A percentile compares a stretch with the other conserved stretches of the same genome.
phyloP scores from a whole-genome alignment of 352 stramenopile species.

The Elongisporangium undulatum region DNA sequence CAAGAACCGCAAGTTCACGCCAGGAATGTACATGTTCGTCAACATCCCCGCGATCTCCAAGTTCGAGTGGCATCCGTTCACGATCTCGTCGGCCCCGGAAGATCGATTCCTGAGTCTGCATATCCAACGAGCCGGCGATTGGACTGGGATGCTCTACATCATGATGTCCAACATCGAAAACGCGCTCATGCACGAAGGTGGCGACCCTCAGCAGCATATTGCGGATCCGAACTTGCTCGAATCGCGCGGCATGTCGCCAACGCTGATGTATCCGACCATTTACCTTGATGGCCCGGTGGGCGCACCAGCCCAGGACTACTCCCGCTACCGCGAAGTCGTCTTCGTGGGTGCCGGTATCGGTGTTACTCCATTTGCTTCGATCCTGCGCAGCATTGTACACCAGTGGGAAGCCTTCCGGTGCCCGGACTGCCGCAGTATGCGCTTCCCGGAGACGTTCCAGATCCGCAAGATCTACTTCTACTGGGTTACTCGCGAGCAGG shows the following conservation, averaged over 20 bases:
- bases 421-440: constrained; percentile 40
- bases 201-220: neutral
- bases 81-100: constrained; percentile 74
- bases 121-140: constrained; percentile 65
- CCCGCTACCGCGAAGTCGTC: constrained; percentile 51
- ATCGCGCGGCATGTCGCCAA: constrained; percentile 13
- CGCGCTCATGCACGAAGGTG: constrained; percentile 6
- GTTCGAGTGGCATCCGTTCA: constrained; percentile 89
- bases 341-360: constrained; percentile 69
- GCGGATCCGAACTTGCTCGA: constrained; percentile 14
- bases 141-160: constrained; percentile 51
- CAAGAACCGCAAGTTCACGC: constrained; percentile 43
- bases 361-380: constrained; percentile 69
- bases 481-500: constrained; percentile 74
- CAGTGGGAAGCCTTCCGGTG: constrained; percentile 60
- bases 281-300: constrained; percentile 59
- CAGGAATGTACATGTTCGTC: constrained; percentile 82
- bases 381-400: constrained; percentile 64
- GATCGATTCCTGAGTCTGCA: constrained; percentile 66
- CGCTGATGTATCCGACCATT: constrained; percentile 37
- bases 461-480: constrained; percentile 85
- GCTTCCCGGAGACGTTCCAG: constrained; percentile 61
- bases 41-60: constrained; percentile 74
- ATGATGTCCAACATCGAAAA: constrained; percentile 36
- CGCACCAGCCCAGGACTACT: constrained; percentile 60